These are phyloP conservation scores for Hebeloma cylindrosporum DNA, from an alignment of 768 basidiomycete genomes.

Conservation along the genomic window DNA sequence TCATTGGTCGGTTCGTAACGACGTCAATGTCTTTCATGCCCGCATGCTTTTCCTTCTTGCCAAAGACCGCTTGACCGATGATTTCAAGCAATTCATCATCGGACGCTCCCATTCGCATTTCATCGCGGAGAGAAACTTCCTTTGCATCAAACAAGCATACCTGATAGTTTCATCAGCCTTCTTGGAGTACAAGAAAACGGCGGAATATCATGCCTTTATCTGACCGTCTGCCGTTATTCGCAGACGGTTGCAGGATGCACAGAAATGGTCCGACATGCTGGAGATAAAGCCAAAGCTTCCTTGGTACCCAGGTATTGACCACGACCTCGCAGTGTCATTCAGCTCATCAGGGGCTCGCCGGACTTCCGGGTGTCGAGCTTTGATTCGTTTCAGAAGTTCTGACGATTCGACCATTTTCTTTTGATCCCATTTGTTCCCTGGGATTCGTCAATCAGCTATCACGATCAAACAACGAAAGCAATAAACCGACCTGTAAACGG, in stretches of 20 bases:
- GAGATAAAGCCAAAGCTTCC: conserved; percentile 87
- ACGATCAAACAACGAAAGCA: background rate
- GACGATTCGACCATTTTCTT: conserved; percentile 79
- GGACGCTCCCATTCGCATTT: conserved; percentile 61
- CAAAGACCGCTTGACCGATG: conserved; percentile 62
- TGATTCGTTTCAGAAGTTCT: conserved; percentile 56
- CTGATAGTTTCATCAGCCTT: conserved; percentile 36
- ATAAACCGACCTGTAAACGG: conserved; percentile 72
- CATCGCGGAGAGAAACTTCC: conserved; percentile 79
- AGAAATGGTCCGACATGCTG: conserved; percentile 94
- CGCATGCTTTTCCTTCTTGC: conserved; percentile 80
- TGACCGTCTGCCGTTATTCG: conserved; percentile 89
- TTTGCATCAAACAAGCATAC: conserved; percentile 87
- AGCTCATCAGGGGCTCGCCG: conserved; percentile 60
- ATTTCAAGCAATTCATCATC: conserved; percentile 61
- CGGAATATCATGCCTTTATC: conserved; percentile 61
- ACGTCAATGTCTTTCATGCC: conserved; percentile 84
- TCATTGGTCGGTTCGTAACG: conserved; percentile 82
- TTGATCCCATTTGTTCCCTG: conserved; percentile 86
- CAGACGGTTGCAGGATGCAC: conserved; percentile 79
- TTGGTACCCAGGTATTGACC: conserved; percentile 66
- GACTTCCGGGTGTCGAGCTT: conserved; percentile 47
- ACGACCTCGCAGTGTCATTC: conserved; percentile 82
- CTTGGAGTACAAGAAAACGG: background rate
- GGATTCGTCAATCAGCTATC: conserved; percentile 4